Base-by-base conservation (phyloP, 371 early-diverging fungal genomes). In the Rhizopus arrhizus region DNA sequence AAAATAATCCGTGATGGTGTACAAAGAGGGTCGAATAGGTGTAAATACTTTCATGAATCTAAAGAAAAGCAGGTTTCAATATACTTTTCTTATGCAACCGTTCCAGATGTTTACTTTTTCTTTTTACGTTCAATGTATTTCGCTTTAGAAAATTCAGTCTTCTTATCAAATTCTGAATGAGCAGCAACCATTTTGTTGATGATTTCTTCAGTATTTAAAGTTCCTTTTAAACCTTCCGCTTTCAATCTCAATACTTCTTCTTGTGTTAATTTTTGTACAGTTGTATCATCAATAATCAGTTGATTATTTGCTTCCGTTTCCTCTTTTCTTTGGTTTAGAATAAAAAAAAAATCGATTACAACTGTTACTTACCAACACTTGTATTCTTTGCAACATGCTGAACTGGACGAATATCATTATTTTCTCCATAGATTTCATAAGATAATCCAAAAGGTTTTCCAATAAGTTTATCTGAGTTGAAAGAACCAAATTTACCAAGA, bases 81-180 rank as follows among this genome's bases (percentile, higher is more conserved):
- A 28, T 16, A 3, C 11, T 40, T 16, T 54, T 35, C 16, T 60
- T 31, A 6, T 36, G 13, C 5, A 42, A 12, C 47, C 22, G 9
- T 12, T 38, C n/a, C 22, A 9, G 3, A 31, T 32, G 11, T 65
- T 52, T 78, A 90, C 94, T 97, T 98, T 67, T 86, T 84, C 75
- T 93, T 88, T 77, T 98, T 98, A 64, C 93, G 85, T 64, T 89
- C 85, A 56, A 97, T 90, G 62, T 97, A 97, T 77, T 98, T 98
- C 16, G 94, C 92, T 78, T 97, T 95, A 3, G 98, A 91, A 66
- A 88, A 97, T 63, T 92, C 94, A 0, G 98, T 97, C 79, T 97
- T 98, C 56, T 88, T 84, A 35, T 91, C 90, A 68, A 95, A 97
- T 7, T 90, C 77, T 10, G 83, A 70, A 73, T 95, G 93, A 67